Conservation (phyloP, 306 rosid genomes). For the Casuarina glauca region DNA sequence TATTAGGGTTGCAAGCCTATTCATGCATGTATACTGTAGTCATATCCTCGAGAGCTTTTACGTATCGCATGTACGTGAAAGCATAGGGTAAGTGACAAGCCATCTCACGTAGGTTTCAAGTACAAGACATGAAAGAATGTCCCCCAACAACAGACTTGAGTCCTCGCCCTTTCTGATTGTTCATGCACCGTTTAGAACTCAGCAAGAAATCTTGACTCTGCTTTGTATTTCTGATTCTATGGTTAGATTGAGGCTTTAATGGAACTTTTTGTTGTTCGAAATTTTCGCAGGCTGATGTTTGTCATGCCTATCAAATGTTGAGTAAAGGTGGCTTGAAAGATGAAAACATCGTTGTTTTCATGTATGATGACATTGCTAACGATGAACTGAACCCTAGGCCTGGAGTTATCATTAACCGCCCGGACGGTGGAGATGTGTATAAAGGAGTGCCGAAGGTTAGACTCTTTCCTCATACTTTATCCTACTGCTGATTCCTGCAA, state of each 20-base stretch:
- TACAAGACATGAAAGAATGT: not conserved
- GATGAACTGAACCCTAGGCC: slow-evolving; percentile 81
- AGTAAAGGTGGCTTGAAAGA: slow-evolving; percentile 84
- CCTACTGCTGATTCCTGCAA: not conserved
- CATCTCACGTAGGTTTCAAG: too few relatives aligned
- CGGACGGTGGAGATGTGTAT: slow-evolving; percentile 85
- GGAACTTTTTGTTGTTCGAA: not conserved
- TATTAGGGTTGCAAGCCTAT: too few relatives aligned
- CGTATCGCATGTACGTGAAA: too few relatives aligned
- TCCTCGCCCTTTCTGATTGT: not conserved
- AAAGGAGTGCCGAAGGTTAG: slow-evolving; percentile 90
- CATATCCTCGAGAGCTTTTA: too few relatives aligned
- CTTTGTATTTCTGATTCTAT: not conserved
- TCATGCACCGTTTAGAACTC: not conserved
- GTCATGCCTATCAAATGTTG: slow-evolving; percentile 92
- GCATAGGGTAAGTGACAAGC: too few relatives aligned
- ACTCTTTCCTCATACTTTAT: not conserved
- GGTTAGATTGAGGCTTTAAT: slow-evolving; percentile 13
- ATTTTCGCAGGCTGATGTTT: slow-evolving; percentile 70
- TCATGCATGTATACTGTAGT: too few relatives aligned
- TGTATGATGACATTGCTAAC: slow-evolving; percentile 91
- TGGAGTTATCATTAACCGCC: slow-evolving; percentile 85
- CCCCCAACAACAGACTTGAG: too few relatives aligned
- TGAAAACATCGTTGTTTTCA: slow-evolving; percentile 92
- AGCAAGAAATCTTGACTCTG: not conserved